These are phyloP conservation scores for Leccinum discolor DNA, from an alignment of 1,284 basidiomycete genomes.

Conservation along the genomic window DNA sequence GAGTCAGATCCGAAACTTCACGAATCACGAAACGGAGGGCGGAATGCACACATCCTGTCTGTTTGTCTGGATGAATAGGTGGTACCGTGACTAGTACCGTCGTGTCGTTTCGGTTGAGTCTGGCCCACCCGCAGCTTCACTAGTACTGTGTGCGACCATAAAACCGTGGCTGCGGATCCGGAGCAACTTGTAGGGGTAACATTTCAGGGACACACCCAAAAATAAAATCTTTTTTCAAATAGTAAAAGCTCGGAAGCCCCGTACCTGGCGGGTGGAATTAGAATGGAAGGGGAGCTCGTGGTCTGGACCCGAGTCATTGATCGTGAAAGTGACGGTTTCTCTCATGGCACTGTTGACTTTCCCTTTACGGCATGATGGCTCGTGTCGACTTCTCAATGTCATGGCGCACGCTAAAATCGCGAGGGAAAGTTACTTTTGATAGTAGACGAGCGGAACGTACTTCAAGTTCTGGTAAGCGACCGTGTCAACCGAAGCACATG, in stretches of 20 bases:
- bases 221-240: neutral
- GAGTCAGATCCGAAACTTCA: neutral
- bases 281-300: neutral
- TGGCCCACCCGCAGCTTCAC: neutral
- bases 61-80: neutral
- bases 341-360: neutral
- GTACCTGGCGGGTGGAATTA: neutral
- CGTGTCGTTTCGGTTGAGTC: neutral
- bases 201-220: neutral
- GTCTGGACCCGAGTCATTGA: neutral
- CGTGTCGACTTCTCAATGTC: neutral
- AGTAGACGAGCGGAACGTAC: neutral
- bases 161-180: neutral
- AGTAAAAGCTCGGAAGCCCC: neutral
- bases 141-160: neutral
- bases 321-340: neutral
- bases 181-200: neutral
- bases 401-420: neutral
- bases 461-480: neutral
- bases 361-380: neutral
- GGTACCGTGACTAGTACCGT: neutral
- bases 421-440: neutral
- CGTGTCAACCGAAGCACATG: neutral
- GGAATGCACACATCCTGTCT: neutral
- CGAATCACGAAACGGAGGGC: neutral